Percentiles rank a stretch among this genome's conserved stretches.
phyloP scores from a whole-genome alignment of 2,329 filamentous ascomycete genomes.

The Pyricularia sp. region DNA sequence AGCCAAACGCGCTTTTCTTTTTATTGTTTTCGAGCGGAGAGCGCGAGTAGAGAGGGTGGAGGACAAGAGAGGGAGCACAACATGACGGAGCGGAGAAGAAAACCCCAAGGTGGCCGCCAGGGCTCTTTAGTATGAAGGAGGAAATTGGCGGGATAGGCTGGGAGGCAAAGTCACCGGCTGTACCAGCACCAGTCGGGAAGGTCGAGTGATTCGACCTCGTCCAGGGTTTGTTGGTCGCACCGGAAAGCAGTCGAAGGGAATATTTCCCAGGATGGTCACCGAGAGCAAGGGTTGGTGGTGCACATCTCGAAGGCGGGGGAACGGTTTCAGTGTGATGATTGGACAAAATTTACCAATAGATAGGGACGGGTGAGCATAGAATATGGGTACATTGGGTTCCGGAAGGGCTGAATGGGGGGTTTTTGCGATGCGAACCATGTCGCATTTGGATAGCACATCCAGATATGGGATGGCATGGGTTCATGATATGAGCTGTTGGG shows the following conservation, averaged over 20 bases:
- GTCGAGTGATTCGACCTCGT: neutral
- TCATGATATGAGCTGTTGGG: neutral
- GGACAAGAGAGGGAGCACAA: neutral
- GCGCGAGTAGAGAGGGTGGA: neutral
- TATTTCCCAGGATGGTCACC: conserved; percentile 4
- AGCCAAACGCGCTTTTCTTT: neutral
- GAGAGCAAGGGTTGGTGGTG: neutral
- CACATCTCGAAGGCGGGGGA: neutral
- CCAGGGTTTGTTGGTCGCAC: neutral
- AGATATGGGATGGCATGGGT: neutral
- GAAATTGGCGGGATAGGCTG: neutral
- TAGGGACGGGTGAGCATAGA: neutral
- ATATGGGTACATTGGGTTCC: neutral
- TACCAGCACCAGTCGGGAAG: neutral
- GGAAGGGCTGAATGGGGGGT: neutral
- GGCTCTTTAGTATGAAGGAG: neutral
- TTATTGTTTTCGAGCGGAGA: neutral
- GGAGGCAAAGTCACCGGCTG: neutral
- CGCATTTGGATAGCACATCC: neutral
- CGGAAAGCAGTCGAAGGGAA: neutral
- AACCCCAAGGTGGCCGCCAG: no score
- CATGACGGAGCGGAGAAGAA: neutral
- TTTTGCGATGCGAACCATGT: neutral
- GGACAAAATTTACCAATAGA: neutral
- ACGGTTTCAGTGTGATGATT: neutral